phyloP scores from a whole-genome alignment of 192 early-diverging fungal species.

The Funneliformis mosseae region DNA sequence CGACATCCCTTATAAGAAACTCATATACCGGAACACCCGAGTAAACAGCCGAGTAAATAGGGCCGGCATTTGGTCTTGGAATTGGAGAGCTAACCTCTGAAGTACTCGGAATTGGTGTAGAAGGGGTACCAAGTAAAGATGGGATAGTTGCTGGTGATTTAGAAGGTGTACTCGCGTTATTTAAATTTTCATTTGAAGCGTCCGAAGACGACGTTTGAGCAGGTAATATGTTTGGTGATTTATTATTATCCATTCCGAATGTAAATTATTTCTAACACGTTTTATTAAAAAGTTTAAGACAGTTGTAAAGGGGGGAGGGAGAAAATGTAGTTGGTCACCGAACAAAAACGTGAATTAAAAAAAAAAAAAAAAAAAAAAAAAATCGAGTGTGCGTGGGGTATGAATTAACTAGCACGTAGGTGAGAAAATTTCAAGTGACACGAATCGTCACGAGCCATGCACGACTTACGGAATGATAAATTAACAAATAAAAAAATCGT shows the following conservation, averaged over 20 bases:
- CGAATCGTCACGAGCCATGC: neutral
- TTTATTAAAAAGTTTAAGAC: neutral
- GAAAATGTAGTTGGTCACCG: neutral
- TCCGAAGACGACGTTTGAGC: neutral
- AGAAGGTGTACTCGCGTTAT: slow-evolving; percentile 13
- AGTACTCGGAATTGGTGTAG: neutral
- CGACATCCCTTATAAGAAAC: slow-evolving; percentile 67
- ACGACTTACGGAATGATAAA: too few species aligned
- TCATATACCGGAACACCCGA: slow-evolving; percentile 80
- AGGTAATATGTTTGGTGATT: neutral
- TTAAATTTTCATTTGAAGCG: slow-evolving; percentile 13
- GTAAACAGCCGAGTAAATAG: slow-evolving; percentile 60
- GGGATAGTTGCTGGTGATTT: neutral
- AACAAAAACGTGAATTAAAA: neutral
- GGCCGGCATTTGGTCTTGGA: slow-evolving; percentile 33
- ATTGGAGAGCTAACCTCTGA: slow-evolving; percentile 16
- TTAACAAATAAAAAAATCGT: too few species aligned
- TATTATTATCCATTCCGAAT: slow-evolving; percentile 9
- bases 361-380: too few species aligned
- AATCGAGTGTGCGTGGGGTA: neutral
- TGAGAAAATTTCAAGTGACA: neutral
- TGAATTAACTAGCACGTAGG: neutral
- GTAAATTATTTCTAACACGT: neutral
- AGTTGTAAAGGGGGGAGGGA: too few species aligned
- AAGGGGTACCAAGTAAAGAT: neutral